phyloP scores from a whole-genome alignment of 2,329 filamentous ascomycete species.

The Microascus cirrosus region DNA sequence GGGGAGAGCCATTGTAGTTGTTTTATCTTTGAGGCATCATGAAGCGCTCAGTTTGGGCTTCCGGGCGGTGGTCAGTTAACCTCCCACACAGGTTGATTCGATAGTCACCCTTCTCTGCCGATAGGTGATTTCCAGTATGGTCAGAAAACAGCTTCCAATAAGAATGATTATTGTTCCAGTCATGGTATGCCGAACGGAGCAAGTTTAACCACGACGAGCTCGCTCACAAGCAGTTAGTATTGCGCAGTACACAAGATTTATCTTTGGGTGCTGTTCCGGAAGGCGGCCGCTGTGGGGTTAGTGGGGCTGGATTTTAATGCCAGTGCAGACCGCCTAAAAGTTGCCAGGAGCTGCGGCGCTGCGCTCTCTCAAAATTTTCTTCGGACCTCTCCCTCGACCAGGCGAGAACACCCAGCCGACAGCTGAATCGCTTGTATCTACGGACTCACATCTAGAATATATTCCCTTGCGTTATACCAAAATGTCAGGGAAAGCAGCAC shows the following conservation, averaged over 20 bases:
- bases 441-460: background rate
- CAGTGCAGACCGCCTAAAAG: constrained; percentile 5
- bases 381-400: background rate
- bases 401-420: background rate
- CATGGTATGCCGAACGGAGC: no score
- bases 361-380: background rate
- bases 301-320: background rate
- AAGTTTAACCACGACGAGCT: no score
- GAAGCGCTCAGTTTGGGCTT: background rate
- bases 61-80: no score
- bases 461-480: background rate
- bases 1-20: constrained; percentile 17
- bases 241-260: no score
- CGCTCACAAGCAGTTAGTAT: no score
- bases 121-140: no score
- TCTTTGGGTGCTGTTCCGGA: background rate
- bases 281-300: background rate
- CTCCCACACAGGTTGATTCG: no score
- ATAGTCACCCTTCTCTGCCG: no score
- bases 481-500: constrained; percentile 1
- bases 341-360: background rate
- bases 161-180: no score
- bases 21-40: background rate
- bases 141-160: no score
- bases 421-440: background rate